Conservation (phyloP, 2,329 filamentous ascomycete genomes). For the Coniochaeta sp. region DNA sequence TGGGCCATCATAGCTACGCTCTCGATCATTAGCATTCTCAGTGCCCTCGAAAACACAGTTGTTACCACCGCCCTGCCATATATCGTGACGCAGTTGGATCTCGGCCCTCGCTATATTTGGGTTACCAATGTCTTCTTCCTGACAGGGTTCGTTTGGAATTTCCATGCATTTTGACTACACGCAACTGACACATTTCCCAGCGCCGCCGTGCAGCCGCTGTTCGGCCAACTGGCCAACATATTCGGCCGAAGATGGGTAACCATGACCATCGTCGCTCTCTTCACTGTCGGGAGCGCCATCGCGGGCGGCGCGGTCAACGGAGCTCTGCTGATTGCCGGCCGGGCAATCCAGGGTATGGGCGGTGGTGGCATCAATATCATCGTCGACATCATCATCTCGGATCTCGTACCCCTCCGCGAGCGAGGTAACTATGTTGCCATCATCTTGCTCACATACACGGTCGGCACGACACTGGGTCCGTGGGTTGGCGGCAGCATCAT, state of each 20-base stretch:
- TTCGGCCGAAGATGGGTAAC: slow-evolving; percentile 15
- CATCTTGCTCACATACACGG: slow-evolving; percentile 5
- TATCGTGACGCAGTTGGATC: slow-evolving; percentile 13
- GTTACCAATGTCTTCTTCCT: slow-evolving; percentile 17
- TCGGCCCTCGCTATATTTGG: slow-evolving; percentile 17
- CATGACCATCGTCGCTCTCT: slow-evolving; percentile 8
- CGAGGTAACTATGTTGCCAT: slow-evolving; percentile 15
- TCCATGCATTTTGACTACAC: background rate
- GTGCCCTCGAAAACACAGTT: slow-evolving; percentile 18
- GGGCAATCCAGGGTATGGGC: slow-evolving; percentile 27
- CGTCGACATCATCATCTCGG: slow-evolving; percentile 25
- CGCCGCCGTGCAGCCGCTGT: slow-evolving; percentile 13
- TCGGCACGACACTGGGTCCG: slow-evolving; percentile 15
- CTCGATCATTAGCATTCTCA: slow-evolving; percentile 14
- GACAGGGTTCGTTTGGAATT: slow-evolving; percentile 9
- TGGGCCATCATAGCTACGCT: background rate
- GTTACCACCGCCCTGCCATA: slow-evolving; percentile 21
- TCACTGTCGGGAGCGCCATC: slow-evolving; percentile 19
- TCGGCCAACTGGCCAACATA: slow-evolving; percentile 16
- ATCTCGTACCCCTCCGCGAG: slow-evolving; percentile 18
- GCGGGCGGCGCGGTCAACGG: slow-evolving; percentile 20
- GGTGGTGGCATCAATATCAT: slow-evolving; percentile 25
- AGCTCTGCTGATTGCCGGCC: slow-evolving; percentile 22
- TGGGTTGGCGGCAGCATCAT: slow-evolving; percentile 16
- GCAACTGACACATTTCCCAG: slow-evolving; percentile 5